Evolutionary conservation across 192 early-diverging fungal genomes (phyloP), one percentile per base, ranked within the genome.

Genomic region (Gonapodya prolifera): DNA sequence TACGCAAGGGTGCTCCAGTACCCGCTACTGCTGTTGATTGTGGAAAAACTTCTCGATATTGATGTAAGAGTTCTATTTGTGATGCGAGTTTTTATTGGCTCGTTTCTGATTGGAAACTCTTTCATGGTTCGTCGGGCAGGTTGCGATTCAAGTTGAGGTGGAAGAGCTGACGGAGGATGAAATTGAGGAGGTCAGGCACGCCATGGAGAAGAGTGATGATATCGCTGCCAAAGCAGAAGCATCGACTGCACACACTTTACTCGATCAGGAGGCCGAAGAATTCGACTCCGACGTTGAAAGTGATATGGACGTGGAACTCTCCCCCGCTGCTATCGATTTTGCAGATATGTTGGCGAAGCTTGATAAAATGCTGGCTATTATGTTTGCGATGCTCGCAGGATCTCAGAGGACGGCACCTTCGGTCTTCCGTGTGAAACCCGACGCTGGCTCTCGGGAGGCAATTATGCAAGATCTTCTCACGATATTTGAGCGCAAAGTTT

Each of bases 61-160:
- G 97, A 99, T 81, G 96, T 93, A 69, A n/a, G 45, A 8, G 8
- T n/a, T 69, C 45, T n/a, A n/a, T 69, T n/a, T n/a, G n/a, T n/a
- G n/a, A n/a, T n/a, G n/a, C n/a, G n/a, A n/a, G n/a, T n/a, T n/a
- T n/a, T n/a, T n/a, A n/a, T n/a, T n/a, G n/a, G n/a, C n/a, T n/a
- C n/a, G n/a, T n/a, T n/a, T n/a, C n/a, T n/a, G n/a, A n/a, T n/a
- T n/a, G n/a, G n/a, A n/a, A n/a, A n/a, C n/a, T n/a, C n/a, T n/a
- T n/a, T n/a, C n/a, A n/a, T n/a, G n/a, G n/a, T n/a, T n/a, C n/a
- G n/a, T n/a, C n/a, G n/a, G n/a, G n/a, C n/a, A n/a, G n/a, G 86
- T 91, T 17, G 95, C 95, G 78, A 94, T 98, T 76, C 96, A 98
- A 79, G 87, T 91, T 0, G 95, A 94, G 74, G 77, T 97, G 34